Evolutionary conservation across 2,329 filamentous ascomycete species (phyloP), one percentile per base, ranked within the genome.

Genomic region (Aspergillus clavatus): DNA sequence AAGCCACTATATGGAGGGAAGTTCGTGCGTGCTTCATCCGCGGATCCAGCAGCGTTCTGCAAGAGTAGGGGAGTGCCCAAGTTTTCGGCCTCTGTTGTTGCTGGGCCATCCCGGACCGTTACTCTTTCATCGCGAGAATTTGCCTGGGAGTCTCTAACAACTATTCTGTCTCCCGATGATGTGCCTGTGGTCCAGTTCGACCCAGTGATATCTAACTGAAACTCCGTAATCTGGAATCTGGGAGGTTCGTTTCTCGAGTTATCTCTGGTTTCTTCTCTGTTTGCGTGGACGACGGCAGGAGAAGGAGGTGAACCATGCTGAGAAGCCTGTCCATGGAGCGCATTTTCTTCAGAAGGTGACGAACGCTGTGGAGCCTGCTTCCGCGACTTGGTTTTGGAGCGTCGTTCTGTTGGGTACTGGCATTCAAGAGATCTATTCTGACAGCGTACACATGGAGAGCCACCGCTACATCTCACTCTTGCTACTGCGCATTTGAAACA

Each of bases 401-500:
- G 61, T 50, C 65, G 52, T 40, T 69, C 62, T 3, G 66, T 70
- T 11, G 68, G 68, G 42, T 70, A 70, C 42, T 65, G 56, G 23
- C 68, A 71, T 31, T 61, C 60, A 12, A 70, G 59, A 14, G 60
- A 62, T 23, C 68, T 63, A 44, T 55, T 57, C 33, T 61, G 62
- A 47, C 68, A 71, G 14, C 68, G 63, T 29, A 56, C 54, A 45
- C 67, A 70, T 36, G 67, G 65, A 6, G 48, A 53, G 11, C 65
- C 65, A 5, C 67, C 67, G 42, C 65, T 67, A 47, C 67, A 70
- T 48, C 67, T 55, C 3, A 69, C 67, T 53, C 68, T 58, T 24
- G 68, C 68, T 10, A 61, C 57, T 22, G 68, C 68, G 39, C 68
- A 71, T 44, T 63, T 61, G 42, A 58, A 68, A 41, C 68, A 71